phyloP scores from a whole-genome alignment of 2,329 filamentous ascomycete genomes.

The Fusarium duplospermum region DNA sequence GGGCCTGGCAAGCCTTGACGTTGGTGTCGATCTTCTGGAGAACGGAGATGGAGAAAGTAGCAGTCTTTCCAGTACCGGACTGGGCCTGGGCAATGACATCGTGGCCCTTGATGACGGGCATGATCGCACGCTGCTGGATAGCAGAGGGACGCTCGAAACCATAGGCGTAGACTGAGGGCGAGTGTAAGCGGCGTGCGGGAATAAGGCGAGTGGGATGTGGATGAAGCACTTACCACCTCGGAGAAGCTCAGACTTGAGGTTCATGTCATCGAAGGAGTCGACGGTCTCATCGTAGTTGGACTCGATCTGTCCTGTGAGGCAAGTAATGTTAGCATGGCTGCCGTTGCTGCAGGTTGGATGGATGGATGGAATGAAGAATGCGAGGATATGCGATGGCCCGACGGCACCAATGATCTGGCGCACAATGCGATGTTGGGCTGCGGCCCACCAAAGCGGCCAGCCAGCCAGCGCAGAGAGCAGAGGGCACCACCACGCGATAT shows the following conservation, averaged over 20 bases:
- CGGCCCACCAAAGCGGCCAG: constrained; percentile 14
- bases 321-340: constrained; percentile 35
- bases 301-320: constrained; percentile 89
- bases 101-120: constrained; percentile 99
- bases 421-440: constrained; percentile 25
- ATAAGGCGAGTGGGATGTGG: constrained; percentile 30
- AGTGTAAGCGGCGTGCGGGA: constrained; percentile 43
- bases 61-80: constrained; percentile 99
- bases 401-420: constrained; percentile 2
- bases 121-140: constrained; percentile 99
- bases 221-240: constrained; percentile 75
- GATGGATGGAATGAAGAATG: not conserved
- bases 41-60: constrained; percentile 98
- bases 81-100: constrained; percentile 99
- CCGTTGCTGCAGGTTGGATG: constrained; percentile 2
- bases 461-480: constrained; percentile 24
- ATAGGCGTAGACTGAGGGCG: constrained; percentile 85
- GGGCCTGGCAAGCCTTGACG: constrained; percentile 96
- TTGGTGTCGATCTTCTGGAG: constrained; percentile 98
- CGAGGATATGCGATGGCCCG: not conserved
- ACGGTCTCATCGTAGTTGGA: constrained; percentile 99
- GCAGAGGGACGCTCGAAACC: constrained; percentile 99
- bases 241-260: constrained; percentile 95
- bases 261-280: constrained; percentile 99
- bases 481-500: constrained; percentile 22